Conservation (phyloP, 441 rosid species). For the Gossypium davidsonii region DNA sequence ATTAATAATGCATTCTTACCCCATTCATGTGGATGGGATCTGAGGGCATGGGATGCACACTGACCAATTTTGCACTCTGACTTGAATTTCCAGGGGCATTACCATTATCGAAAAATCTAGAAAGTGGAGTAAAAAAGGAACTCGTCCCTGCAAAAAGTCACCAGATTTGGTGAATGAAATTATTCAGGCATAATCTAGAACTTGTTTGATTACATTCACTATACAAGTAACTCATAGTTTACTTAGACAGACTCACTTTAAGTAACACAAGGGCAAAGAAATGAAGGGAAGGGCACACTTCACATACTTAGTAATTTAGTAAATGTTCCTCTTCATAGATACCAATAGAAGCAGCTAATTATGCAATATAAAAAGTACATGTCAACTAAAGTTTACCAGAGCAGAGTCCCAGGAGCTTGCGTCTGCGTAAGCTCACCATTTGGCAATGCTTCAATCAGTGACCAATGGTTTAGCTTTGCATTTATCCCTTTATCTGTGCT, state of each 20-base stretch:
- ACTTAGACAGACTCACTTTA: background rate
- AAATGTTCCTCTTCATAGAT: slow-evolving; percentile 7
- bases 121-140: slow-evolving; percentile 52
- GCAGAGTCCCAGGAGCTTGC: slow-evolving; percentile 83
- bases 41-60: slow-evolving; percentile 45
- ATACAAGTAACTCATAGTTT: background rate
- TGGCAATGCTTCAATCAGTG: slow-evolving; percentile 20
- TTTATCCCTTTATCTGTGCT: slow-evolving; percentile 16
- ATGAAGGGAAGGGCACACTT: background rate
- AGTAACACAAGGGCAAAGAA: background rate
- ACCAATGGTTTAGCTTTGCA: slow-evolving; percentile 16
- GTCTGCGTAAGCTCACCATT: slow-evolving; percentile 96
- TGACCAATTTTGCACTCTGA: slow-evolving; percentile 33
- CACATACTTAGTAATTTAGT: background rate
- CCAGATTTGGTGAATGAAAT: slow-evolving; percentile 14
- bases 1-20: slow-evolving; percentile 28
- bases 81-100: slow-evolving; percentile 27
- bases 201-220: background rate
- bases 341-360: slow-evolving; percentile 19
- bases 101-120: slow-evolving; percentile 40
- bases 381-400: slow-evolving; percentile 50
- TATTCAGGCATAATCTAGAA: slow-evolving; percentile 9
- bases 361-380: slow-evolving; percentile 12
- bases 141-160: slow-evolving; percentile 37
- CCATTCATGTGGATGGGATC: slow-evolving; percentile 27